Conservation (phyloP, 805 yeast genomes). For the Suhomyces emberorum region DNA sequence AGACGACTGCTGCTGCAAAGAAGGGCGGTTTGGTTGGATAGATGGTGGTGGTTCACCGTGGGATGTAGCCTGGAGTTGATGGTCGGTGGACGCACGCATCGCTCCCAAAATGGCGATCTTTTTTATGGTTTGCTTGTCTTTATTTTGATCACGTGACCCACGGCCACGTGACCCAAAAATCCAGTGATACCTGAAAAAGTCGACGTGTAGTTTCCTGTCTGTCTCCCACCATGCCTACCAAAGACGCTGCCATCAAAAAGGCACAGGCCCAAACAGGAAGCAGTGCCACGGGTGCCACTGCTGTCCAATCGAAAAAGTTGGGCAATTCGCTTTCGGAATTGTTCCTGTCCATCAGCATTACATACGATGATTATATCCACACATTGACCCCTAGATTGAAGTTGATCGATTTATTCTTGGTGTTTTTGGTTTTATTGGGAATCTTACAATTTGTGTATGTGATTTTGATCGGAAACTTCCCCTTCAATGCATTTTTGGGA, state of each 20-base stretch:
- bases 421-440: conserved; percentile 71
- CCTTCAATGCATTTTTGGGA: conserved; percentile 94
- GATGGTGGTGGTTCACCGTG: too few relatives aligned
- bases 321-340: conserved; percentile 22
- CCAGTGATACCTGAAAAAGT: conserved; percentile 1
- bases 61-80: too few relatives aligned
- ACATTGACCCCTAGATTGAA: conserved; percentile 47
- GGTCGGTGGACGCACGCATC: too few relatives aligned
- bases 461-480: conserved; percentile 79
- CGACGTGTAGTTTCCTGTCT: neutral
- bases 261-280: conserved; percentile 15
- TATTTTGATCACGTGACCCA: neutral
- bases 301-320: conserved; percentile 2
- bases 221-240: conserved; percentile 33
- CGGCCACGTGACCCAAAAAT: neutral
- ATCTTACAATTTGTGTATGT: conserved; percentile 76
- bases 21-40: too few relatives aligned
- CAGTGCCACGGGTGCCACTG: conserved; percentile 4
- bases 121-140: too few relatives aligned
- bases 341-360: conserved; percentile 27
- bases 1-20: too few relatives aligned
- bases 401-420: conserved; percentile 75
- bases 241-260: conserved; percentile 26
- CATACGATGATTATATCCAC: conserved; percentile 31
- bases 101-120: too few relatives aligned